Conservation (phyloP, 371 early-diverging fungal genomes). For the Zychaea mexicana region DNA sequence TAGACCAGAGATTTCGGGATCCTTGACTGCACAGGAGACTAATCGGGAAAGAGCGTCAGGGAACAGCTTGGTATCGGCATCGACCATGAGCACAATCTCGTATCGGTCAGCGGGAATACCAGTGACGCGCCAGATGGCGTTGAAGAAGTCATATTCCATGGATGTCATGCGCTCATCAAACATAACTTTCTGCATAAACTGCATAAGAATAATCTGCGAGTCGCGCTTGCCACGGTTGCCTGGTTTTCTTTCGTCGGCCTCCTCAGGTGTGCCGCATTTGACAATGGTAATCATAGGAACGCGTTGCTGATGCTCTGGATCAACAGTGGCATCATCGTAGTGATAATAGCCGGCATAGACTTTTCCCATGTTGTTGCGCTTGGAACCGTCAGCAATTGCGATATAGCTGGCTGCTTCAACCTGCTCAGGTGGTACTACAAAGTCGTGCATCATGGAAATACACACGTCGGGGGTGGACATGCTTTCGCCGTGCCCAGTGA, state of each 20-base stretch:
- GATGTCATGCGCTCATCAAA: slow-evolving; percentile 95
- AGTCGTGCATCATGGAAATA: slow-evolving; percentile 82
- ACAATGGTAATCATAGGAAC: slow-evolving; percentile 91
- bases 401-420: slow-evolving; percentile 82
- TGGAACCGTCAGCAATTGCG: slow-evolving; percentile 91
- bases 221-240: slow-evolving; percentile 99
- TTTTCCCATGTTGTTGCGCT: slow-evolving; percentile 95
- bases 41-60: slow-evolving; percentile 77
- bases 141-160: slow-evolving; percentile 94
- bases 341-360: slow-evolving; percentile 90
- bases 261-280: slow-evolving; percentile 90
- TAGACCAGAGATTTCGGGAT: slow-evolving; percentile 76
- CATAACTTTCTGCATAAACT: slow-evolving; percentile 92
- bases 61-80: slow-evolving; percentile 93
- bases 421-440: slow-evolving; percentile 63
- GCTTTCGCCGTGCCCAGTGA: slow-evolving; percentile 78
- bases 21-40: slow-evolving; percentile 76
- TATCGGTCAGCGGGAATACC: slow-evolving; percentile 84
- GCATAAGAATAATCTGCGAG: slow-evolving; percentile 97
- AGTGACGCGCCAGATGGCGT: slow-evolving; percentile 78
- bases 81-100: slow-evolving; percentile 94
- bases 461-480: slow-evolving; percentile 82
- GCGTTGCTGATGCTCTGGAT: slow-evolving; percentile 50
- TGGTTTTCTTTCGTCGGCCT: slow-evolving; percentile 68
- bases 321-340: slow-evolving; percentile 60